phyloP scores from a whole-genome alignment of 2,329 filamentous ascomycete genomes.

The Colletotrichum tofieldiae region DNA sequence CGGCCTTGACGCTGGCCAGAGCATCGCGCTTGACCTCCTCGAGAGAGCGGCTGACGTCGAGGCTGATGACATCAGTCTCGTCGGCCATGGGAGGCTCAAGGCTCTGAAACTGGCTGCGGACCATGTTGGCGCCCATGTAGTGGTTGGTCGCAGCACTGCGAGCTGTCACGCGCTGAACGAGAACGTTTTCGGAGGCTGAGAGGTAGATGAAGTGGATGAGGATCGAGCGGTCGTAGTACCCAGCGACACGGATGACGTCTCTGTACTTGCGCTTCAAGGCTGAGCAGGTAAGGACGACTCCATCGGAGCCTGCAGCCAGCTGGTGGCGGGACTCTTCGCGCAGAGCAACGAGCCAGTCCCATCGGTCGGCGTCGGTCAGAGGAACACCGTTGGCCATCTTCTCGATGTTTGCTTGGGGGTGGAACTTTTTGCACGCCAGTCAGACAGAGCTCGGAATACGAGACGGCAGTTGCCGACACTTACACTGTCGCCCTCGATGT shows the following conservation, averaged over 20 bases:
- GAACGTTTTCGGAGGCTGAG: slow-evolving; percentile 80
- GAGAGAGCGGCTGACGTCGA: slow-evolving; percentile 76
- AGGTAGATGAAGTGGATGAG: slow-evolving; percentile 95
- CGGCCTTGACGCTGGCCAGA: slow-evolving; percentile 69
- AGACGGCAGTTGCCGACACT: slow-evolving; percentile 50
- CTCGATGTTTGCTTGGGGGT: slow-evolving; percentile 83
- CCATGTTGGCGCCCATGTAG: slow-evolving; percentile 97
- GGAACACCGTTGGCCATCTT: slow-evolving; percentile 92
- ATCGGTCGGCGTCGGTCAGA: slow-evolving; percentile 92
- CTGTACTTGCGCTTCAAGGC: slow-evolving; percentile 98
- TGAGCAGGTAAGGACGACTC: slow-evolving; percentile 96
- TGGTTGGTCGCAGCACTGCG: slow-evolving; percentile 77
- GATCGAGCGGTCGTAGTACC: slow-evolving; percentile 81
- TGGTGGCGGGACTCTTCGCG: slow-evolving; percentile 77
- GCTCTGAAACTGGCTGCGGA: slow-evolving; percentile 89
- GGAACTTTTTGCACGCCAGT: slow-evolving; percentile 70
- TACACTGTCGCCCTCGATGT: slow-evolving; percentile 86
- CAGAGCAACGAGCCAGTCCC: slow-evolving; percentile 93
- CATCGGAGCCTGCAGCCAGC: slow-evolving; percentile 71
- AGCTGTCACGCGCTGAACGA: slow-evolving; percentile 81
- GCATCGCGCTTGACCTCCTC: slow-evolving; percentile 75
- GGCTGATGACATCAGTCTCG: slow-evolving; percentile 79
- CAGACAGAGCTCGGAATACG: slow-evolving; percentile 41
- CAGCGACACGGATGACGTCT: slow-evolving; percentile 87
- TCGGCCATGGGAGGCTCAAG: slow-evolving; percentile 85